Percentiles rank a stretch among this genome's conserved stretches.
phyloP scores from a whole-genome alignment of 306 rosid genomes.

The Vigna trinervia region DNA sequence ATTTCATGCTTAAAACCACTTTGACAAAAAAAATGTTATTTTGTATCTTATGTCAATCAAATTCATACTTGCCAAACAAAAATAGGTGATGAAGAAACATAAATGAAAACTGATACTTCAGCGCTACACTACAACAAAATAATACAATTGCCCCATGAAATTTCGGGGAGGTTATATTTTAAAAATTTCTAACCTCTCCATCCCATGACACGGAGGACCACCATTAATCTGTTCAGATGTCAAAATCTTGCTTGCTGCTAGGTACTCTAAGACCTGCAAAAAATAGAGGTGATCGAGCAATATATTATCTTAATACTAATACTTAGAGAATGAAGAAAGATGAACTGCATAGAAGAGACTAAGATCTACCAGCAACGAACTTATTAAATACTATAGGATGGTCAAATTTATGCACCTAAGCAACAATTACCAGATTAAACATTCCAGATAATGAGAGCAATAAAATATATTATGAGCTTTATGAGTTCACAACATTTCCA shows the following conservation, averaged over 20 bases:
- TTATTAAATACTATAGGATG: neutral
- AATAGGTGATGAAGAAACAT: neutral
- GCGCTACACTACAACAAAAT: constrained; percentile 24
- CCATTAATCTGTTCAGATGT: constrained; percentile 80
- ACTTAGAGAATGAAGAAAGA: neutral
- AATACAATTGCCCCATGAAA: constrained; percentile 16
- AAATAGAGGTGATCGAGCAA: constrained; percentile 30
- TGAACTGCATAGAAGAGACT: constrained; percentile 10
- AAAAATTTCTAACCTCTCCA: constrained; percentile 85
- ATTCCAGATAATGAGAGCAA: constrained; percentile 28
- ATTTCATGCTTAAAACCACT: constrained; percentile 35
- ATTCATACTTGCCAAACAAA: constrained; percentile 30
- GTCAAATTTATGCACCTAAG: constrained; percentile 27
- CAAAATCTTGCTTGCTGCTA: constrained; percentile 78
- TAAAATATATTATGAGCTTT: constrained; percentile 16
- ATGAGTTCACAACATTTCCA: constrained; percentile 9
- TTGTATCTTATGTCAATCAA: constrained; percentile 1
- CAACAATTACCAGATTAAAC: constrained; percentile 27
- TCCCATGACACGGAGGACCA: constrained; percentile 90
- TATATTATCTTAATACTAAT: constrained; percentile 28
- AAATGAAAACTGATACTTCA: constrained; percentile 26
- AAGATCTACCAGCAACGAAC: constrained; percentile 28
- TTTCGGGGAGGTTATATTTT: neutral
- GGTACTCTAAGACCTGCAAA: constrained; percentile 82
- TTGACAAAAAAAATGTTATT: neutral